Evolutionary conservation across 192 early-diverging fungal genomes (phyloP).

Genomic region (Podochytrium sp.): DNA sequence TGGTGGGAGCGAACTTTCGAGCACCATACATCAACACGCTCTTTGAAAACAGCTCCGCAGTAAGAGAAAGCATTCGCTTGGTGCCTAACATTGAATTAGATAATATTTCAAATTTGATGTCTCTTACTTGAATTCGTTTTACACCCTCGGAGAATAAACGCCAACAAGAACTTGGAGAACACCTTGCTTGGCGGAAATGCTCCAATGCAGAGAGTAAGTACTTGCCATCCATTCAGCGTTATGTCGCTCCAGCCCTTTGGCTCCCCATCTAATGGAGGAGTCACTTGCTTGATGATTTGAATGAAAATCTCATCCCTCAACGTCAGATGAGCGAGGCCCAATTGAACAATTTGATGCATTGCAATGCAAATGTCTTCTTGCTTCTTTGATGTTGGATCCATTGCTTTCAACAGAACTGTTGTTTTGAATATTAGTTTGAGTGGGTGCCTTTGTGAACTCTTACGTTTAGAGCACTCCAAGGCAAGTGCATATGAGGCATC

Average conservation of each 20-base stretch:
- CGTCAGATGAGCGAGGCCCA: conserved; percentile 42
- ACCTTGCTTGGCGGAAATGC: conserved; percentile 55
- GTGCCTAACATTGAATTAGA: conserved; percentile 21
- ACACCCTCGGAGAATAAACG: conserved; percentile 44
- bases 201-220: conserved; percentile 41
- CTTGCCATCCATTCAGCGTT: conserved; percentile 41
- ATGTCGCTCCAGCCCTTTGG: conserved; percentile 51
- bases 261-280: conserved; percentile 38
- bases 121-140: conserved; percentile 19
- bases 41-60: conserved; percentile 41
- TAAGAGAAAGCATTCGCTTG: conserved; percentile 38
- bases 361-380: conserved; percentile 32
- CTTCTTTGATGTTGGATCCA: conserved; percentile 48
- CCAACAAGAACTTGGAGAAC: conserved; percentile 27
- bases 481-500: conserved; percentile 27
- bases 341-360: conserved; percentile 33
- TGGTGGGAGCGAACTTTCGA: conserved; percentile 45
- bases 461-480: conserved; percentile 44
- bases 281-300: conserved; percentile 53
- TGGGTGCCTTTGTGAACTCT: not conserved
- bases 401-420: conserved; percentile 35
- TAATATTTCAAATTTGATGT: conserved; percentile 8
- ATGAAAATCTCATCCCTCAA: conserved; percentile 56
- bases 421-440: not conserved
- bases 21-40: conserved; percentile 47